Base-by-base conservation (phyloP, 768 basidiomycete genomes). In the Phaeotremella fagi region DNA sequence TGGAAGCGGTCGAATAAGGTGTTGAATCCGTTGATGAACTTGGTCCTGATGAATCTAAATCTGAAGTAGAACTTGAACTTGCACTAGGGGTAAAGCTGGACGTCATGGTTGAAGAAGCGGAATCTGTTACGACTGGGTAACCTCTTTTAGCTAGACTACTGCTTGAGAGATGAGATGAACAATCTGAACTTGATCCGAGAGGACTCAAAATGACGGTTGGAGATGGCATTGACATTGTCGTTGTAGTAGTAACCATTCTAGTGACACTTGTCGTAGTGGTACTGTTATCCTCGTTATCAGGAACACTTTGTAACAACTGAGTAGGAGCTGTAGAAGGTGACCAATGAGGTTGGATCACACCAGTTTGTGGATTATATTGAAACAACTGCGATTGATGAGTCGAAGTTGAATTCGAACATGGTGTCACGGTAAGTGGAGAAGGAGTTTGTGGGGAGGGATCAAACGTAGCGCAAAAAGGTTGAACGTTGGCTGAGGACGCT, bases 401-500 rank as follows among this genome's bases (percentile, higher is more conserved):
- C 22, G 50, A 63, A 48, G 51, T 64, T 41, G 56, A 56, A 22
- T 56, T 55, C 23, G 55, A 56, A 60, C 83, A 87, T 7, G 63
- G 66, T 45, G 78, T 70, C 67, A 81, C 77, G 4, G 77, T 79
- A 65, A 87, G 75, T 3, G 80, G 79, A n/a, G 78, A 76, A 2
- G 80, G 76, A 1, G 70, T 60, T 3, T 75, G 51, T 1, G 83
- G 83, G 25, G 77, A 73, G 2, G 82, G 77, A 57, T 85, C 77
- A 64, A 80, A 86, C 3, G 84, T 86, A 4, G 80, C 82, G 55
- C 85, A 87, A 63, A 77, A 82, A 22, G 74, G 66, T 50, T 75
- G 70, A 61, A 76, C 74, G 22, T 62, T 47, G 0, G 77, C 79
- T 11, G 52, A 61, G 7, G 45, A 54, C 22, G 77, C 71, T 50